These are phyloP conservation scores for Arabidopsis suecica DNA, from an alignment of 345 rosid species.

Conservation along the genomic window DNA sequence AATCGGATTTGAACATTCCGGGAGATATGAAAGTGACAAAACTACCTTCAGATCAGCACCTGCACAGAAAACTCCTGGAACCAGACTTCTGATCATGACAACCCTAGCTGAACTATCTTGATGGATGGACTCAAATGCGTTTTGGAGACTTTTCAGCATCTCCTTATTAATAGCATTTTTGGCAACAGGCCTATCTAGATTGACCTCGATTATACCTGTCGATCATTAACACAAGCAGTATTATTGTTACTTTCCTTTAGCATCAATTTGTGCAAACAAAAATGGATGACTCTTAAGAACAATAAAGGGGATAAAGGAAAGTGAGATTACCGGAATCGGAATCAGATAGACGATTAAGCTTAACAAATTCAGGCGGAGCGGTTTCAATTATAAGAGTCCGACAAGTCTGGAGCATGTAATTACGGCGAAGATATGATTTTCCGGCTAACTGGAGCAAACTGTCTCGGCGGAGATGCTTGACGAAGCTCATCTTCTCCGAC, in stretches of 20 bases:
- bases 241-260: slow-evolving; percentile 4
- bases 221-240: slow-evolving; percentile 21
- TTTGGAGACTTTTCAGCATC: slow-evolving; percentile 69
- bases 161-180: slow-evolving; percentile 84
- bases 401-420: slow-evolving; percentile 47
- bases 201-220: slow-evolving; percentile 83
- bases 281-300: too few relatives aligned
- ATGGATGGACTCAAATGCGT: slow-evolving; percentile 59
- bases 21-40: not conserved
- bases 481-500: slow-evolving; percentile 38
- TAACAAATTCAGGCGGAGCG: slow-evolving; percentile 62
- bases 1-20: not conserved
- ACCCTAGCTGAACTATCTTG: slow-evolving; percentile 68
- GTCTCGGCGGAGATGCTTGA: slow-evolving; percentile 42
- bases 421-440: slow-evolving; percentile 27
- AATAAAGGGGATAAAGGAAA: too few relatives aligned
- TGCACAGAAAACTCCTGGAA: slow-evolving; percentile 84
- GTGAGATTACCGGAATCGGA: slow-evolving; percentile 66
- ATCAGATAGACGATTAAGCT: slow-evolving; percentile 60
- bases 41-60: slow-evolving; percentile 91
- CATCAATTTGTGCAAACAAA: not conserved
- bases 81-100: slow-evolving; percentile 71
- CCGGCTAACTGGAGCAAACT: slow-evolving; percentile 28
- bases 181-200: slow-evolving; percentile 66
- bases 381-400: slow-evolving; percentile 77